A percentile compares a stretch with the other conserved stretches of the same genome.
Conservation (phyloP, 192 early-diverging fungal genomes). For the Rhizoclosmatium globosum region DNA sequence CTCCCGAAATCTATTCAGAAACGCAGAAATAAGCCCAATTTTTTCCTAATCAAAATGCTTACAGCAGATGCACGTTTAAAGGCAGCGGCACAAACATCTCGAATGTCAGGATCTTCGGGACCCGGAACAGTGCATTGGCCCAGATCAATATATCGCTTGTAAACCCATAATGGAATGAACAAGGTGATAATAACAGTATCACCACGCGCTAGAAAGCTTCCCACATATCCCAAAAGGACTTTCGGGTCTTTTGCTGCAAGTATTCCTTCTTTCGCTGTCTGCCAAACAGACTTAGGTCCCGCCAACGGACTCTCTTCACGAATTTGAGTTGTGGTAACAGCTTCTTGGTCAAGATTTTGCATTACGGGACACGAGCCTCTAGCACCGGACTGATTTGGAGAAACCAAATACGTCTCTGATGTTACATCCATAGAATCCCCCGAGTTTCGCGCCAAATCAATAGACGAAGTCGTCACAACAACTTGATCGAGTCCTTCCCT, state of each 20-base stretch:
- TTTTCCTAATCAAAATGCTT: neutral
- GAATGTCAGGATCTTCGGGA: slow-evolving; percentile 47
- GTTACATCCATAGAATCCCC: no score
- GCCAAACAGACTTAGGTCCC: slow-evolving; percentile 4
- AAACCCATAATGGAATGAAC: slow-evolving; percentile 72
- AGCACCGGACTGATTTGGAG: no score
- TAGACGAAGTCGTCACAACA: no score
- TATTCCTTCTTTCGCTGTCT: slow-evolving; percentile 63
- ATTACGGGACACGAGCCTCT: no score
- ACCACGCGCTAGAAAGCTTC: slow-evolving; percentile 74
- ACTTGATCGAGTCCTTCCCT: no score
- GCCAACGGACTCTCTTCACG: neutral
- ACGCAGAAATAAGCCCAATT: neutral
- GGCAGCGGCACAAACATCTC: slow-evolving; percentile 50
- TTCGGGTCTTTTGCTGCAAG: slow-evolving; percentile 64
- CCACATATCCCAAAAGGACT: slow-evolving; percentile 68
- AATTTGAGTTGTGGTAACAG: neutral
- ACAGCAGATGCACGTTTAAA: slow-evolving; percentile 52
- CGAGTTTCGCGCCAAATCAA: no score
- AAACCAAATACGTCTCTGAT: no score
- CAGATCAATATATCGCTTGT: slow-evolving; percentile 64
- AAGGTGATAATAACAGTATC: slow-evolving; percentile 77
- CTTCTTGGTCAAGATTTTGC: no score
- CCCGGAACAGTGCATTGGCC: slow-evolving; percentile 57
- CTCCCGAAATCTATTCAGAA: slow-evolving; percentile 44